A percentile compares a stretch with the other conserved stretches of the same genome.
Evolutionary conservation across 495 filamentous ascomycete genomes (phyloP).

Genomic region (Astrothelium macrocarpum): DNA sequence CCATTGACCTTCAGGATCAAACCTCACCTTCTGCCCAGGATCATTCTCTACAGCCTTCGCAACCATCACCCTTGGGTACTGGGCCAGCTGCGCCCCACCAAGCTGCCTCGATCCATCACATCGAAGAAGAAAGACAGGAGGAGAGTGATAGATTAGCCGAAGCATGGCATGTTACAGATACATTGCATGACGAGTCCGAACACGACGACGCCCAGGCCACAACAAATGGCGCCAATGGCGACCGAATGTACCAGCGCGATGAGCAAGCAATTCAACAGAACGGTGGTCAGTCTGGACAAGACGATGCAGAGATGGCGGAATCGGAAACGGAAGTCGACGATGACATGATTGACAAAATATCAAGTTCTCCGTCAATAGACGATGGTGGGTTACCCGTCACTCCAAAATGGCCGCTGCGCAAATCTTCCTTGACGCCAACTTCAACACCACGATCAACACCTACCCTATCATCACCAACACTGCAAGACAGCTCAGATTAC

Average conservation of each 20-base stretch:
- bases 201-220: background rate
- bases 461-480: conserved; percentile 12
- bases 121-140: conserved; percentile 57
- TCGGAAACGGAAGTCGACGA: conserved; percentile 72
- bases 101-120: conserved; percentile 67
- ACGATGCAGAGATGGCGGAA: conserved; percentile 60
- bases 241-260: conserved; percentile 10
- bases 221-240: conserved; percentile 15
- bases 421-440: conserved; percentile 25
- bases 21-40: conserved; percentile 74
- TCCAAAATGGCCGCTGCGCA: conserved; percentile 26
- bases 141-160: conserved; percentile 48
- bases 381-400: conserved; percentile 67
- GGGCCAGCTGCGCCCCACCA: conserved; percentile 73
- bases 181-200: conserved; percentile 35
- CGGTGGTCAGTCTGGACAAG: conserved; percentile 22
- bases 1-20: conserved; percentile 86
- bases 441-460: conserved; percentile 15
- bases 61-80: conserved; percentile 40
- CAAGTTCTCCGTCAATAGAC: conserved; percentile 94
- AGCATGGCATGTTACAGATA: conserved; percentile 43
- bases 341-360: conserved; percentile 94
- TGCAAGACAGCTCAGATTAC: conserved; percentile 5
- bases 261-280: conserved; percentile 4
- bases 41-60: conserved; percentile 48